phyloP scores from a whole-genome alignment of 768 basidiomycete species.

The Tremella fuciformis region DNA sequence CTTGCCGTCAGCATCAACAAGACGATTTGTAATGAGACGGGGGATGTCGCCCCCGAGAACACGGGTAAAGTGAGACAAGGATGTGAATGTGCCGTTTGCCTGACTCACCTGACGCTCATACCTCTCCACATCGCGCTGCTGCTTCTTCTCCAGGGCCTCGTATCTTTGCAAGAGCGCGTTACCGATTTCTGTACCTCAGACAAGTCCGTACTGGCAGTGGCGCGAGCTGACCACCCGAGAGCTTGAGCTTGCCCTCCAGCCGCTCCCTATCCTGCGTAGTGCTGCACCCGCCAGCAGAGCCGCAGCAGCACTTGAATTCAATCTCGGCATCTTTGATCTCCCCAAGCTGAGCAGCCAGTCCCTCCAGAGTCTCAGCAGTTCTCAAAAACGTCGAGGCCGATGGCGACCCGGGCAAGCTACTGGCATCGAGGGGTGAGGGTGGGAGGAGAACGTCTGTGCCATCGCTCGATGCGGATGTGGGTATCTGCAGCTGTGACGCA shows the following conservation, averaged over 20 bases:
- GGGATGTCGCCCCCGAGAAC: too few species aligned
- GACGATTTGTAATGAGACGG: background rate
- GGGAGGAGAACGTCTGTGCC: too few species aligned
- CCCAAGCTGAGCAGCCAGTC: constrained; percentile 37
- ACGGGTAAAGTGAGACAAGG: too few species aligned
- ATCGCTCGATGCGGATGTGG: too few species aligned
- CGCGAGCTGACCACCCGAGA: constrained; percentile 71
- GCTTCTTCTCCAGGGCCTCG: constrained; percentile 59
- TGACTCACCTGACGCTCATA: constrained; percentile 38
- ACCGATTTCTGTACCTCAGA: constrained; percentile 66
- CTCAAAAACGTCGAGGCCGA: constrained; percentile 32
- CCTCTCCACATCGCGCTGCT: constrained; percentile 33
- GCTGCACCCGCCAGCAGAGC: constrained; percentile 60
- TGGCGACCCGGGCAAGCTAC: constrained; percentile 22
- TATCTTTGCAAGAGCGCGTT: constrained; percentile 81
- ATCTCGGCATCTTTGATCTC: constrained; percentile 19
- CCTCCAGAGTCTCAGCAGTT: constrained; percentile 44
- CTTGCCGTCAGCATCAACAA: constrained; percentile 11
- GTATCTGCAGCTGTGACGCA: too few species aligned
- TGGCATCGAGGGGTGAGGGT: too few species aligned
- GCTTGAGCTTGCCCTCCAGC: constrained; percentile 70
- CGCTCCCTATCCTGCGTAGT: constrained; percentile 67
- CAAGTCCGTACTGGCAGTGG: background rate
- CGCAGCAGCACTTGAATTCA: constrained; percentile 55
- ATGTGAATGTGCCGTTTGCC: background rate